A percentile compares a stretch with the other conserved stretches of the same genome.
phyloP scores from a whole-genome alignment of 768 basidiomycete genomes.

The Chlorophyllum brunneum region DNA sequence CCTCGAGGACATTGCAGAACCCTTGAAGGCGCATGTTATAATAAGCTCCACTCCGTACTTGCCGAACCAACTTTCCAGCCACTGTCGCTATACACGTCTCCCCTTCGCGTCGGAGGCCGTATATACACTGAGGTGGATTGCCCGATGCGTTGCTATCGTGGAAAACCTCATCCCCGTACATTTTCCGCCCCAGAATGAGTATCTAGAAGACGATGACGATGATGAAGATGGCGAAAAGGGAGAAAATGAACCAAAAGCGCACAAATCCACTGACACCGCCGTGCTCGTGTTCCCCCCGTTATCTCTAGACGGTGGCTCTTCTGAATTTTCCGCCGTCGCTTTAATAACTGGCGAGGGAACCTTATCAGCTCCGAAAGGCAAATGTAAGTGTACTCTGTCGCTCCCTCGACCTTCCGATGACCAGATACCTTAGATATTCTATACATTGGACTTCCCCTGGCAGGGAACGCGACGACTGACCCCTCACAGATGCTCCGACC shows the following conservation, averaged over 20 bases:
- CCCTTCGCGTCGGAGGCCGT: constrained; percentile 9
- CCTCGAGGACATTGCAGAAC: constrained; percentile 60
- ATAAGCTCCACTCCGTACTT: constrained; percentile 34
- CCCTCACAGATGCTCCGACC: constrained; percentile 45
- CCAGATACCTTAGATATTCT: constrained; percentile 46
- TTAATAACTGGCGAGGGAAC: constrained; percentile 71
- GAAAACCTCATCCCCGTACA: constrained; percentile 30
- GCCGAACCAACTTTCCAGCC: constrained; percentile 23
- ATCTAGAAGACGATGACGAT: neutral
- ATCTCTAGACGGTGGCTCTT: constrained; percentile 46
- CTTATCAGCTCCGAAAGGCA: constrained; percentile 68
- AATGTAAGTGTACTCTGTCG: constrained; percentile 45
- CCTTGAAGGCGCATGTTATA: constrained; percentile 52
- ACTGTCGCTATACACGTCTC: constrained; percentile 14
- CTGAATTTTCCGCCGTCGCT: constrained; percentile 50
- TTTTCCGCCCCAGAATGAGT: constrained; percentile 6
- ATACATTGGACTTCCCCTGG: constrained; percentile 51
- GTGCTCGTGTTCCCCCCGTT: constrained; percentile 75
- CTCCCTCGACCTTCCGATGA: neutral
- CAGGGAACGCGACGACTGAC: constrained; percentile 12
- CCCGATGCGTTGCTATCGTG: constrained; percentile 35
- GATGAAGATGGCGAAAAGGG: constrained; percentile 12
- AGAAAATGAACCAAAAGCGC: constrained; percentile 20
- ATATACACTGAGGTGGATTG: constrained; percentile 17
- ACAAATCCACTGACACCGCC: constrained; percentile 50